Base-by-base conservation (phyloP, 495 filamentous ascomycete species). In the Penicillium daleae region DNA sequence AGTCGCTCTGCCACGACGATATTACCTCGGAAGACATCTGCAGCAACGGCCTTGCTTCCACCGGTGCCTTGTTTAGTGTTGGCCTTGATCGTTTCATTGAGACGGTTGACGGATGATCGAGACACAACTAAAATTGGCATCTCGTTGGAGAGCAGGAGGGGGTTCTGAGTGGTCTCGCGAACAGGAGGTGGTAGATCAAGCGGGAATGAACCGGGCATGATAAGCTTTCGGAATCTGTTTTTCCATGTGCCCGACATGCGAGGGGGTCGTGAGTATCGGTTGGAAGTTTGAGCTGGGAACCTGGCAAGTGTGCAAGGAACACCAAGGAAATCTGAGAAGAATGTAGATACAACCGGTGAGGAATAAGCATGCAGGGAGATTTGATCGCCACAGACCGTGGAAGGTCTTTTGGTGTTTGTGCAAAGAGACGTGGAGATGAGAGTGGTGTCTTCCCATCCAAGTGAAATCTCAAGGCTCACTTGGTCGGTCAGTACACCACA, bases 41-140 rank as follows among this genome's bases (percentile, higher is more conserved):
- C 80, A 1, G 85, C 84, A 3, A 90, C 86, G 1, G 90, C 85
- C 35, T 87, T 81, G 56, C 46, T 62, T 24, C 39, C 51, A 6
- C 63, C 54, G 19, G 59, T 10, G 12, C 63, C 62, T 17, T 52
- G 78, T 70, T 64, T 81, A 77, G 44, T 80, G 17, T 75, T 80
- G 21, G 71, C 75, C 57, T 80, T 79, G 60, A 97, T 96, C 6
- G 83, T 74, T 52, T 83, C 76, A 64, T 97, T 97, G 2, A 99
- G 77, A 0, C 80, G 80, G 56, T 90, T 88, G 39, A 98, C 83
- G 60, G 92, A 97, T 3, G 90, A 88, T 19, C 85, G 82, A 13
- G 89, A 92, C 31, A 99, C 90, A 6, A 90, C 81, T 0, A 99
- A 83, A 54, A 99, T 95, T 0, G 95, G 94, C 50, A 89, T 92